phyloP scores from a whole-genome alignment of 495 filamentous ascomycete genomes.

The Trichoderma erinaceum region DNA sequence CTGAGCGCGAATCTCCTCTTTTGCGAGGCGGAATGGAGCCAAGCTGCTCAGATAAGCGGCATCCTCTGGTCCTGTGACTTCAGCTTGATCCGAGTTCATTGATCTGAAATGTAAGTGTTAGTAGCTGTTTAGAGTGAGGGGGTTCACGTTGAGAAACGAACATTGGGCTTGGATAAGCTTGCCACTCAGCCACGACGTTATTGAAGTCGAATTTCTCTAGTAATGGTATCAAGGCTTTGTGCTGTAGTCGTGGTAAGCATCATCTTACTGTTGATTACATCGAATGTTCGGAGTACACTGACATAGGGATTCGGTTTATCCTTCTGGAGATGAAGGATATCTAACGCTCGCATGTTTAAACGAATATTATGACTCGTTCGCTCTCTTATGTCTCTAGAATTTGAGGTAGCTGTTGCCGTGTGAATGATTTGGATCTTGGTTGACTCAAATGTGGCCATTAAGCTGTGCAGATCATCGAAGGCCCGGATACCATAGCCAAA shows the following conservation, averaged over 20 bases:
- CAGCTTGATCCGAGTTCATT: neutral
- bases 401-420: constrained; percentile 15
- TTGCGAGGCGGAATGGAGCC: constrained; percentile 15
- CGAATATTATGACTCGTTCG: constrained; percentile 11
- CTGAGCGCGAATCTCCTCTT: neutral
- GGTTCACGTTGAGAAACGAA: neutral
- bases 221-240: constrained; percentile 9
- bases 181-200: constrained; percentile 14
- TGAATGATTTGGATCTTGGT: constrained; percentile 18
- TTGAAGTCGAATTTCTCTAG: constrained; percentile 12
- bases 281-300: neutral
- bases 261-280: neutral
- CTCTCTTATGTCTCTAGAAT: constrained; percentile 7
- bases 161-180: constrained; percentile 9
- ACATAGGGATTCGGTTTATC: neutral
- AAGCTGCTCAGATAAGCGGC: constrained; percentile 7
- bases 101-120: constrained; percentile 3
- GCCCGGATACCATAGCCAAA: constrained; percentile 10
- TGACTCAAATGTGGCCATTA: constrained; percentile 16
- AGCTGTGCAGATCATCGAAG: constrained; percentile 16
- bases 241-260: neutral
- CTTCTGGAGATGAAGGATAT: constrained; percentile 9
- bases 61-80: constrained; percentile 12
- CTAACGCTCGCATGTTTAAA: constrained; percentile 9
- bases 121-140: neutral